Conservation (phyloP, 2,329 filamentous ascomycete species). For the Mollisia scopiformis region DNA sequence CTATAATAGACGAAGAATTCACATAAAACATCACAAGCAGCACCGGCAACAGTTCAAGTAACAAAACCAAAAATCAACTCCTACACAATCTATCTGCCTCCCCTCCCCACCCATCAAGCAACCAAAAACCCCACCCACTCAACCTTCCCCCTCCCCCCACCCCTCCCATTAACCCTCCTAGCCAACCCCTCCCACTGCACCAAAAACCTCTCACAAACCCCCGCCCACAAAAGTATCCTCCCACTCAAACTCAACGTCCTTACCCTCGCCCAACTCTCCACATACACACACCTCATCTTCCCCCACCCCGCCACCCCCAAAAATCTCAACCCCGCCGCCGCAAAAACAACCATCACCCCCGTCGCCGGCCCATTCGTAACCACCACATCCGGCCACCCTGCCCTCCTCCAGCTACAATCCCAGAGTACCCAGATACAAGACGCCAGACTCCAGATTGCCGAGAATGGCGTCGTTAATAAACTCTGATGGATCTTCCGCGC, state of each 20-base stretch:
- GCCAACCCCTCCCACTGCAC: conserved; percentile 73
- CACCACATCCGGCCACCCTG: conserved; percentile 74
- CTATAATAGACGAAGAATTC: too few relatives aligned
- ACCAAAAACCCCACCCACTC: conserved; percentile 38
- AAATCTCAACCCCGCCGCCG: conserved; percentile 53
- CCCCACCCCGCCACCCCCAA: conserved; percentile 54
- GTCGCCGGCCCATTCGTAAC: conserved; percentile 89
- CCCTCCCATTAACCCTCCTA: conserved; percentile 27
- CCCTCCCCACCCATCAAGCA: too few relatives aligned
- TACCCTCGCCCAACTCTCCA: conserved; percentile 92
- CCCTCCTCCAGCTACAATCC: too few relatives aligned
- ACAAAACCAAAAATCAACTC: not conserved
- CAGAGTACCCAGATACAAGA: too few relatives aligned
- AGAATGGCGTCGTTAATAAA: conserved; percentile 72
- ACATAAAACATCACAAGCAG: too few relatives aligned
- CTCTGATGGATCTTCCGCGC: conserved; percentile 84
- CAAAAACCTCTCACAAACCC: conserved; percentile 75
- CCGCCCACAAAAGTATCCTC: conserved; percentile 65
- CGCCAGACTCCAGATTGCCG: conserved; percentile 67
- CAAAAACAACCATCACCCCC: conserved; percentile 73
- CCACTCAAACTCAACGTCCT: conserved; percentile 83
- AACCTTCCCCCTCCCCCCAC: conserved; percentile 25
- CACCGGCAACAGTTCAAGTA: not conserved
- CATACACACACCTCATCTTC: conserved; percentile 76
- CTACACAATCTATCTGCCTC: too few relatives aligned